These are phyloP conservation scores for Stipa capillata DNA, from an alignment of 176 grass and related monocot genomes.

Conservation along the genomic window DNA sequence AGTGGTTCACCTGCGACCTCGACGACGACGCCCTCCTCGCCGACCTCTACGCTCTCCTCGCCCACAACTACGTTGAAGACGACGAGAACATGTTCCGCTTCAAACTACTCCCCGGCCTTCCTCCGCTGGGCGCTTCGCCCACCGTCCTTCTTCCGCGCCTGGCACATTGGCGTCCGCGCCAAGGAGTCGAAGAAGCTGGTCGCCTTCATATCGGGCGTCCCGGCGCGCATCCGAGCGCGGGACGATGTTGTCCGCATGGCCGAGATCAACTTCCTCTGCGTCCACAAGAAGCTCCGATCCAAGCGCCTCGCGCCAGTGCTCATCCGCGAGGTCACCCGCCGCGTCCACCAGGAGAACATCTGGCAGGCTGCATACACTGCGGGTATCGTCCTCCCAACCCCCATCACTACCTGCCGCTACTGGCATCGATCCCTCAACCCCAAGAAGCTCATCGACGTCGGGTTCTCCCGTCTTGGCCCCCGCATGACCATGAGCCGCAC, in stretches of 20 bases:
- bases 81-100: conserved; percentile 99
- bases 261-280: conserved; percentile 98
- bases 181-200: conserved; percentile 86
- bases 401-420: conserved; percentile 93
- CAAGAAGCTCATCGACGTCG: conserved; percentile 95
- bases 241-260: conserved; percentile 84
- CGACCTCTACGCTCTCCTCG: conserved; percentile 85
- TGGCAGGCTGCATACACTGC: conserved; percentile 99
- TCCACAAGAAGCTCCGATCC: conserved; percentile 99
- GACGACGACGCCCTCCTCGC: conserved; percentile 67
- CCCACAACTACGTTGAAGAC: conserved; percentile 97
- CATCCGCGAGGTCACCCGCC: conserved; percentile 93
- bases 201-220: conserved; percentile 91
- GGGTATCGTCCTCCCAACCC: conserved; percentile 82
- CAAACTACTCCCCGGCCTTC: conserved; percentile 94
- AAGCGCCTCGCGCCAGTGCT: conserved; percentile 98
- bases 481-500: conserved; percentile 99
- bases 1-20: conserved; percentile 98
- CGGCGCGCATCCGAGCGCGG: conserved; percentile 77
- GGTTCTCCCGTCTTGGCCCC: conserved; percentile 78
- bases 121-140: conserved; percentile 93
- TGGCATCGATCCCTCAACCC: conserved; percentile 96
- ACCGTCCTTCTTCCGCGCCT: conserved; percentile 75
- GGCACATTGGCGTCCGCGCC: conserved; percentile 99
- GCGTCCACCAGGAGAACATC: conserved; percentile 93